These are phyloP conservation scores for Escallonia herrerae DNA, from an alignment of 129 eudicot species.

Conservation along the genomic window DNA sequence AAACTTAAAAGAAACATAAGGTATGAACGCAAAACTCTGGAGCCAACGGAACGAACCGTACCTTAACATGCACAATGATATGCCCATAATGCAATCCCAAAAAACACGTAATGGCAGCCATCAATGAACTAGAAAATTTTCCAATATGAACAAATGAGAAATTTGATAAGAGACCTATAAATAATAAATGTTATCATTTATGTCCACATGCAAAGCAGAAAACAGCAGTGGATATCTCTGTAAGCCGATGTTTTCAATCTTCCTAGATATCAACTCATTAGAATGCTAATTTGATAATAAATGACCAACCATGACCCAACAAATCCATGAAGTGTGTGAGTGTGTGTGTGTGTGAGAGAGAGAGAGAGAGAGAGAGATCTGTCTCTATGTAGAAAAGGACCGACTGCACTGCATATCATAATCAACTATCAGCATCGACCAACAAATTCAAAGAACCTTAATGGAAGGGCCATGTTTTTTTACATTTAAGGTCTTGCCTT, in stretches of 20 bases:
- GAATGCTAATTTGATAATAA: not conserved
- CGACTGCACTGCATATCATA: no score
- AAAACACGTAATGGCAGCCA: constrained; percentile 88
- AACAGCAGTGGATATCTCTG: not conserved
- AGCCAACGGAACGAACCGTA: not conserved
- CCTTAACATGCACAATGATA: constrained; percentile 70
- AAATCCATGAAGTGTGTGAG: no score
- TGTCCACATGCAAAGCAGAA: constrained; percentile 1
- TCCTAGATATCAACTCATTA: not conserved
- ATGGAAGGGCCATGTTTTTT: no score
- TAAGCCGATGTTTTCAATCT: not conserved
- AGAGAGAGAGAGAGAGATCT: not conserved
- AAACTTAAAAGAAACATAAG: no score
- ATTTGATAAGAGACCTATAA: not conserved
- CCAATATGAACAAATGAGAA: constrained; percentile 1
- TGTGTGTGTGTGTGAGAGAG: no score
- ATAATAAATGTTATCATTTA: constrained; percentile 5
- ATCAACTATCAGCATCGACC: no score
- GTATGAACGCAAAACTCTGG: no score
- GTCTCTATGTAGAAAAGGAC: no score
- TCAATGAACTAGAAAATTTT: constrained; percentile 55
- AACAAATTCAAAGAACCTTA: no score
- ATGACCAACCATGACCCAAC: no score
- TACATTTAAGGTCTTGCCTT: no score
- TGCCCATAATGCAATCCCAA: constrained; percentile 87